Evolutionary conservation across 305 asterid species (phyloP), one percentile per base, ranked within the genome.

Genomic region (Caryopteris hybrid): DNA sequence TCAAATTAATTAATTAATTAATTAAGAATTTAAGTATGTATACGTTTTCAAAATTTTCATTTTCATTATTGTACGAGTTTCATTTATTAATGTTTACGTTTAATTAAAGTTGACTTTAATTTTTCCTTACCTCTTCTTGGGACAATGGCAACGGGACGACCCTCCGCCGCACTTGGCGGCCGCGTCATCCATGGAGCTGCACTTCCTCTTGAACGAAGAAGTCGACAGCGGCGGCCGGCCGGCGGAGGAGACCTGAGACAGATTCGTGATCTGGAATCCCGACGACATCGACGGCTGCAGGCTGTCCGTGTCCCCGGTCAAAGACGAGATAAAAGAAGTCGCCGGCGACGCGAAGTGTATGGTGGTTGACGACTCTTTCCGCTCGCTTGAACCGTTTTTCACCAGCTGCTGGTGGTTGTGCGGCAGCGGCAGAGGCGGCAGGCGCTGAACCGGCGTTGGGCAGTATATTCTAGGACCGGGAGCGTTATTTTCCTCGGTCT

Each of bases 141-240:
- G 87, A 20, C 95, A 87, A 64, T 87, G 95, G 85, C 95, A 87
- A 23, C 87, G 83, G 8, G 81, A 75, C 47, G 93, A 78, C 60
- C 77, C 94, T 57, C 86, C 52, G 61, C 79, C 74, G 76, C 90
- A 83, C 79, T 85, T 79, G 8, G 73, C 75, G 78, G n/a, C 64
- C 14, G 55, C 62, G 59, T 84, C 91, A 22, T 84, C 91, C 81
- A 75, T 68, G 29, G 94, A 87, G 60, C 65, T 72, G 76, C 91
- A 87, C 89, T 85, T 87, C 81, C 95, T 79, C 80, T 87, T 87
- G 14, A 86, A 80, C 68, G 88, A 81, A 31, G 92, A 80, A 17
- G 83, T 71, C 18, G 88, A 81, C 10, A 81, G 82, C 31, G 92
- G 89, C 46, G 92, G 92, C 50, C 89, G 77, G 23, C 88, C 91